Percentiles rank a stretch among this genome's conserved stretches.
Conservation (phyloP, 2,329 filamentous ascomycete genomes). For the Fusarium camptoceras region DNA sequence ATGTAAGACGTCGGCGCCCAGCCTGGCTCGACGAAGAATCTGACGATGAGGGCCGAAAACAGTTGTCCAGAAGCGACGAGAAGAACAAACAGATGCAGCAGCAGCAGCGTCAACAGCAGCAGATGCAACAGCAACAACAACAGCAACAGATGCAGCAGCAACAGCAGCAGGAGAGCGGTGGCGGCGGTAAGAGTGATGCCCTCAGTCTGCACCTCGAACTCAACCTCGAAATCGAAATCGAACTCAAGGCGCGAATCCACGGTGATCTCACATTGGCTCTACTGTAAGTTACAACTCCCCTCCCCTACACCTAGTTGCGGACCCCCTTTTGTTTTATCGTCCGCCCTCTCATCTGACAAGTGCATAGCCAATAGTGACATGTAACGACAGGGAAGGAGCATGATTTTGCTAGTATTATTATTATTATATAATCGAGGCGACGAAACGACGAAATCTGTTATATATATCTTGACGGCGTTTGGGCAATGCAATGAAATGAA, state of each 20-base stretch:
- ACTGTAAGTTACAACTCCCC: conserved; percentile 56
- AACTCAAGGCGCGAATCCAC: conserved; percentile 86
- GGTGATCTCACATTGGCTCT: conserved; percentile 84
- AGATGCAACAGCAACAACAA: conserved; percentile 37
- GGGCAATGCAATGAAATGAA: conserved; percentile 20
- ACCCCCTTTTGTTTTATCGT: not conserved
- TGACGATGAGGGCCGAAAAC: conserved; percentile 33
- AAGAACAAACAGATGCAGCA: conserved; percentile 16
- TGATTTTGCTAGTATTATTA: conserved; percentile 13
- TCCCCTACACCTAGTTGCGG: conserved; percentile 4
- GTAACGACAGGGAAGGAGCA: conserved; percentile 36
- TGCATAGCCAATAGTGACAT: conserved; percentile 46
- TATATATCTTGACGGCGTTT: conserved; percentile 23
- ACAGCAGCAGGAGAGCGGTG: conserved; percentile 27
- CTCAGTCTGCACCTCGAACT: conserved; percentile 80
- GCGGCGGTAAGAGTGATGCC: conserved; percentile 43
- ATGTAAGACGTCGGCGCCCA: conserved; percentile 32
- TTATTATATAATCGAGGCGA: conserved; percentile 13
- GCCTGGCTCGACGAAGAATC: conserved; percentile 45
- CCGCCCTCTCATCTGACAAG: conserved; percentile 29
- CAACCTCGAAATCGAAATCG: conserved; percentile 86
- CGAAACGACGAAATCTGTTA: conserved; percentile 8
- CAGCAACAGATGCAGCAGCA: conserved; percentile 37
- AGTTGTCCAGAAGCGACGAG: conserved; percentile 11
- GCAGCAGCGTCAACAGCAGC: conserved; percentile 21